These are phyloP conservation scores for Podospora comata DNA, from an alignment of 495 filamentous ascomycete genomes.

Conservation along the genomic window DNA sequence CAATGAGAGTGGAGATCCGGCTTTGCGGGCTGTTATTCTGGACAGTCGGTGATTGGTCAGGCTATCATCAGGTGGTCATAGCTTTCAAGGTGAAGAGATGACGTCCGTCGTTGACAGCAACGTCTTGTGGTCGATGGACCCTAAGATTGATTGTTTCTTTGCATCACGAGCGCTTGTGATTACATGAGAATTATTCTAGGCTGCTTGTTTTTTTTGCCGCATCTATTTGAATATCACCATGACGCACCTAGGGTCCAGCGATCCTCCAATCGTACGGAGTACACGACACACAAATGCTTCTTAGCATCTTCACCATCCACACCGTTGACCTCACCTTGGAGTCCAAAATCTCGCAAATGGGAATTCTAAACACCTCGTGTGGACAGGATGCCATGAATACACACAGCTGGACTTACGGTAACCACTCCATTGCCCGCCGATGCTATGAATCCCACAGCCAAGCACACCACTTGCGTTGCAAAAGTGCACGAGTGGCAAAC, in stretches of 20 bases:
- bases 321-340: not conserved
- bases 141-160: not conserved
- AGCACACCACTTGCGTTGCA: not conserved
- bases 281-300: not conserved
- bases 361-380: too few species aligned
- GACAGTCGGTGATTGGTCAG: not conserved
- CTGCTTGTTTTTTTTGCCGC: too few species aligned
- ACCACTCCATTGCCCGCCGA: not conserved
- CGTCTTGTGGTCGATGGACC: not conserved
- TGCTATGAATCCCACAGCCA: not conserved
- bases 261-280: not conserved
- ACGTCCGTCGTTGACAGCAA: not conserved
- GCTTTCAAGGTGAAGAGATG: not conserved
- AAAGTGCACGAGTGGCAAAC: not conserved
- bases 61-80: not conserved
- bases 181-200: not conserved
- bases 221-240: not conserved
- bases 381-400: too few species aligned
- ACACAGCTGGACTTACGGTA: not conserved
- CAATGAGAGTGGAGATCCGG: not conserved
- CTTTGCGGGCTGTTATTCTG: not conserved
- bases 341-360: too few species aligned
- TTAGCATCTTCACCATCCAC: not conserved
- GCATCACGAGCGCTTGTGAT: slow-evolving; percentile 3
- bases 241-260: slow-evolving; percentile 5